These are phyloP conservation scores for Dendryphion nanum DNA, from an alignment of 2,329 filamentous ascomycete species.

Conservation along the genomic window DNA sequence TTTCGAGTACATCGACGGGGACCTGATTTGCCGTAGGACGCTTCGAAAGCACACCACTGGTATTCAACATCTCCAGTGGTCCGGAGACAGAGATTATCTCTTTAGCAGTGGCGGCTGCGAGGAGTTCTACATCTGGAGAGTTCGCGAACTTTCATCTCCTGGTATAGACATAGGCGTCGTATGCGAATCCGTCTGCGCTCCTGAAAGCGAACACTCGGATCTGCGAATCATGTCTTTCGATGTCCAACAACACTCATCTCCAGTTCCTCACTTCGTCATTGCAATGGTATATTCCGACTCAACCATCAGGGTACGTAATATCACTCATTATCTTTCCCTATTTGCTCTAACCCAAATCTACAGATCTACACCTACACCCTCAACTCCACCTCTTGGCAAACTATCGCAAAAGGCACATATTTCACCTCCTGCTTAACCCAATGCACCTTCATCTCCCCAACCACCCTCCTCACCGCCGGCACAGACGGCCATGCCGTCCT, in stretches of 20 bases:
- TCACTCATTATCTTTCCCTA: neutral
- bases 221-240: conserved; percentile 82
- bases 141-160: conserved; percentile 50
- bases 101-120: conserved; percentile 87
- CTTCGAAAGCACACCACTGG: conserved; percentile 79
- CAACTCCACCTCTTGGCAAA: conserved; percentile 28
- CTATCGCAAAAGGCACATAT: conserved; percentile 42
- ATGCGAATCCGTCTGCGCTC: conserved; percentile 51
- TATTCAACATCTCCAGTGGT: conserved; percentile 78
- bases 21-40: conserved; percentile 57
- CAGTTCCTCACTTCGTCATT: conserved; percentile 52
- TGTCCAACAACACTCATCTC: conserved; percentile 32
- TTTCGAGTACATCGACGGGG: conserved; percentile 50
- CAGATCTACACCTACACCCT: conserved; percentile 48
- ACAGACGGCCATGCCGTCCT: conserved; percentile 77
- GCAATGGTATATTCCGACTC: conserved; percentile 84
- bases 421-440: conserved; percentile 69
- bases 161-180: conserved; percentile 55
- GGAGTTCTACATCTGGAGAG: conserved; percentile 83
- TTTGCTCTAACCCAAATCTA: conserved; percentile 11
- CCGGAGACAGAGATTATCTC: conserved; percentile 63
- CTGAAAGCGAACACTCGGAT: conserved; percentile 58
- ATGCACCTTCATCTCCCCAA: conserved; percentile 39
- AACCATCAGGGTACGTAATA: conserved; percentile 56
- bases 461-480: conserved; percentile 63